Evolutionary conservation across 129 eudicot genomes (phyloP).

Genomic region (Sambucus nigra): DNA sequence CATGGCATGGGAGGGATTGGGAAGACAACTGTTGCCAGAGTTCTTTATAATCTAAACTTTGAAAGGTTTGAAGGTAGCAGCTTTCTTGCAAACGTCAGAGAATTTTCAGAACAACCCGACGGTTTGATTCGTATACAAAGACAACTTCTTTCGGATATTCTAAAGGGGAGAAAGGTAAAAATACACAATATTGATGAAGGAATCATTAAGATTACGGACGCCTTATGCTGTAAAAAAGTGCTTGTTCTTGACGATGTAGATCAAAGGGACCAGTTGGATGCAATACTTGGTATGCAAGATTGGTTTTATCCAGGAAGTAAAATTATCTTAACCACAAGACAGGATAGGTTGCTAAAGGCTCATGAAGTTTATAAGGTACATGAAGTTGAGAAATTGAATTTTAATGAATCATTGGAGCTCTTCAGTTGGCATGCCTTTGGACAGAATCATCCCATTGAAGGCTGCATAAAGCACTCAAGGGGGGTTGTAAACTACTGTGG

Average conservation of each 20-base stretch:
- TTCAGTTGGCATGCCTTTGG: constrained; percentile 22
- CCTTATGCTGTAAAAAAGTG: constrained; percentile 5
- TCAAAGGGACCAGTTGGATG: constrained; percentile 17
- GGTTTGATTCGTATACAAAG: constrained; percentile 11
- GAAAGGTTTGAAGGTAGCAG: constrained; percentile 8
- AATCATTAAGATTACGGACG: constrained; percentile 2
- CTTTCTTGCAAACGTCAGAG: constrained; percentile 13
- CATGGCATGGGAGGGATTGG: constrained; percentile 22
- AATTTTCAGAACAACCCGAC: not conserved
- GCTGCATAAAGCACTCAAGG: not conserved
- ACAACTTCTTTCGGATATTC: constrained; percentile 10
- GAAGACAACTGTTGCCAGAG: constrained; percentile 17
- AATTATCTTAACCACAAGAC: constrained; percentile 15
- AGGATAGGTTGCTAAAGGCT: constrained; percentile 2
- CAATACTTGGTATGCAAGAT: constrained; percentile 15
- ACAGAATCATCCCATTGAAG: not conserved
- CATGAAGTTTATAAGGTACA: not conserved
- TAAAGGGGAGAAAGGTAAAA: not conserved
- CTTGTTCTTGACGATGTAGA: constrained; percentile 20
- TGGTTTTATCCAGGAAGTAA: constrained; percentile 24
- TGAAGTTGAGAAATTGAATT: not conserved
- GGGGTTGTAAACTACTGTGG: not conserved
- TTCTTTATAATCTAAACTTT: constrained; percentile 3
- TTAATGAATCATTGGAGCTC: constrained; percentile 4
- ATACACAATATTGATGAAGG: not conserved